Evolutionary conservation across 192 early-diverging fungal species (phyloP), one percentile per base, ranked within the genome.

Genomic region (Obelidium mucronatum): DNA sequence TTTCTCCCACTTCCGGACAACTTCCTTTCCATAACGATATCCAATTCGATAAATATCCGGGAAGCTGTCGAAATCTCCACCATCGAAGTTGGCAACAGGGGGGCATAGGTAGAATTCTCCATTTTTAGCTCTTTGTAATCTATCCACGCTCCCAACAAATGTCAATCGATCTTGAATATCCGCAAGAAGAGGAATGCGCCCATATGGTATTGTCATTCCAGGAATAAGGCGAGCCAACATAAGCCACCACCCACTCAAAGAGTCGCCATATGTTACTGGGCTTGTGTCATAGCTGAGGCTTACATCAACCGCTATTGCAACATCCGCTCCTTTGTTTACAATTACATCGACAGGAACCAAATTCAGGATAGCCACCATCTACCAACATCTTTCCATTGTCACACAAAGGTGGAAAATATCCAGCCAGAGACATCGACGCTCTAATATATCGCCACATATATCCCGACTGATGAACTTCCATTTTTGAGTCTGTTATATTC

Each of bases 291-390:
- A 93, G 51, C 93, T 91, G 44, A 85, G 85, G 3, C 94, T 94
- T 35, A 99, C 96, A 80, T 98, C 96, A 1, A 99, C 89, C 0
- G 97, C 97, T 89, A 99, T 93, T 53, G 98, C 92, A 60, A 91
- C 92, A 58, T 93, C 83, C 0, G 97, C 97, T 0, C 96, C 96
- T 56, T 94, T 81, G 42, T 85, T 85, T 13, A 78, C 76, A 77
- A 91, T 83, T n/a, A 95, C 85, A 67, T 91, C 91, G 2, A 96
- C 98, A 0, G 98, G 98, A 71, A 99, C 81, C 79, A 98, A 98
- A 80, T 98, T 95, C 84, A 98, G 89, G n/a, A 80, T 99, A 99
- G 2, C 98, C 98, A 67, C 98, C 98, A 78, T 99, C 98, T 13
- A 99, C 90, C n/a, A 99, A 82, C 91, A 99, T 91, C 75, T 96